phyloP scores from a whole-genome alignment of 73 alveolate species.

The Paramecium octaurelia region DNA sequence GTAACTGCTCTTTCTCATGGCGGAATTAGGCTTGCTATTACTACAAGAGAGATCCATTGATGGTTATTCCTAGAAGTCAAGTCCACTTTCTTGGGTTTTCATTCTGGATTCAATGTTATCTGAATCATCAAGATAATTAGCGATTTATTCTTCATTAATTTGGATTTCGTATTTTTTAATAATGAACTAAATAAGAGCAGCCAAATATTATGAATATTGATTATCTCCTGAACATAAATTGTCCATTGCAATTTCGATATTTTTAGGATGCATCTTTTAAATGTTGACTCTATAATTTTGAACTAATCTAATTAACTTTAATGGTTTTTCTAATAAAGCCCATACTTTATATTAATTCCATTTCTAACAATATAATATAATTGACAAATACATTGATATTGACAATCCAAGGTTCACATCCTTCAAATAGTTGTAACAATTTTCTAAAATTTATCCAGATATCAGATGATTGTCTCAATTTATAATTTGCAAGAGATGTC shows the following conservation, averaged over 20 bases:
- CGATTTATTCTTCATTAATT: conserved; percentile 1
- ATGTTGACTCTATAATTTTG: neutral
- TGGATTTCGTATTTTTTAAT: neutral
- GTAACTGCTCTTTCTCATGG: neutral
- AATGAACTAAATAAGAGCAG: neutral
- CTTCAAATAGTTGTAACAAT: neutral
- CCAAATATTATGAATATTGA: neutral
- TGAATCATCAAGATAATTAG: neutral
- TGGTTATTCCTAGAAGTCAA: neutral
- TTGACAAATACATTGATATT: neutral
- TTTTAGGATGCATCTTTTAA: neutral
- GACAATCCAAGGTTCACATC: conserved; percentile 5
- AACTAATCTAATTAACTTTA: neutral
- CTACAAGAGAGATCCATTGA: neutral
- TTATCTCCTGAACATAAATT: neutral
- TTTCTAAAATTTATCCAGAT: neutral
- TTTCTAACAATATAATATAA: neutral
- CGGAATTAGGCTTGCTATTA: neutral
- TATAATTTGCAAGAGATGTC: neutral
- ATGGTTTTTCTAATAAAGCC: neutral
- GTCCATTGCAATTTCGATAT: neutral
- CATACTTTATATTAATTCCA: neutral
- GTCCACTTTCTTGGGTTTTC: neutral
- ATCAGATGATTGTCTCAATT: neutral
- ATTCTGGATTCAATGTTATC: neutral